A percentile compares a stretch with the other conserved stretches of the same genome.
These are phyloP conservation scores for Strobilomyces dryophilus DNA, from an alignment of 768 basidiomycete genomes.

Conservation along the genomic window DNA sequence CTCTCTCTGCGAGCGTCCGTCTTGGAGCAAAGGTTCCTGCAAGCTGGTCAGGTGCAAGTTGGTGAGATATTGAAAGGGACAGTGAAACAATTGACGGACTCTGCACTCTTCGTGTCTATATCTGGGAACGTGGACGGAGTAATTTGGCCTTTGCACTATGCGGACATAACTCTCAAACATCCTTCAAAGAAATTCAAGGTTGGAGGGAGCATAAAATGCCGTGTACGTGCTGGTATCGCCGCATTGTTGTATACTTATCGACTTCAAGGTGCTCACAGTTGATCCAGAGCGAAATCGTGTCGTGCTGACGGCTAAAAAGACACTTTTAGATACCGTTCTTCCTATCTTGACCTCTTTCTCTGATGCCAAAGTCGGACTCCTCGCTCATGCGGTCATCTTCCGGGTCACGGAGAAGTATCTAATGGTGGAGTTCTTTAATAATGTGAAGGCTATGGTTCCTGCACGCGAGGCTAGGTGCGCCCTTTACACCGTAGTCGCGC, in stretches of 20 bases:
- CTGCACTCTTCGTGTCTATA: conserved; percentile 80
- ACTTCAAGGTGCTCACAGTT: conserved; percentile 69
- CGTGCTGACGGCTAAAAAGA: conserved; percentile 87
- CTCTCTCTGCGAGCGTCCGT: conserved; percentile 82
- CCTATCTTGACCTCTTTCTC: conserved; percentile 64
- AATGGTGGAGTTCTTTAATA: conserved; percentile 89
- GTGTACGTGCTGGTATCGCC: conserved; percentile 46
- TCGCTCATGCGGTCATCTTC: conserved; percentile 81
- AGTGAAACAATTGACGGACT: conserved; percentile 79
- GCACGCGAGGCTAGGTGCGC: conserved; percentile 75
- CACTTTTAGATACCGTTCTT: conserved; percentile 74
- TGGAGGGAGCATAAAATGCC: conserved; percentile 78
- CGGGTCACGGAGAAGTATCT: conserved; percentile 77
- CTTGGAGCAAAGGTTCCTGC: conserved; percentile 82
- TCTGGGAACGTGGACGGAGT: conserved; percentile 89
- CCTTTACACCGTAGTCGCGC: background rate
- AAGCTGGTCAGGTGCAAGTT: conserved; percentile 74
- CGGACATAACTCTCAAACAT: conserved; percentile 91
- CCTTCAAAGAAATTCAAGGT: conserved; percentile 87
- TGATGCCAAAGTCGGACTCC: conserved; percentile 62
- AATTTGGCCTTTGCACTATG: conserved; percentile 92
- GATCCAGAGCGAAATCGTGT: conserved; percentile 80
- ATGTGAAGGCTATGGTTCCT: conserved; percentile 78
- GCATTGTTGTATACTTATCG: background rate
- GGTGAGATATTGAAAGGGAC: conserved; percentile 87